Evolutionary conservation across 768 basidiomycete species (phyloP).

Genomic region (Amanita thiersii): DNA sequence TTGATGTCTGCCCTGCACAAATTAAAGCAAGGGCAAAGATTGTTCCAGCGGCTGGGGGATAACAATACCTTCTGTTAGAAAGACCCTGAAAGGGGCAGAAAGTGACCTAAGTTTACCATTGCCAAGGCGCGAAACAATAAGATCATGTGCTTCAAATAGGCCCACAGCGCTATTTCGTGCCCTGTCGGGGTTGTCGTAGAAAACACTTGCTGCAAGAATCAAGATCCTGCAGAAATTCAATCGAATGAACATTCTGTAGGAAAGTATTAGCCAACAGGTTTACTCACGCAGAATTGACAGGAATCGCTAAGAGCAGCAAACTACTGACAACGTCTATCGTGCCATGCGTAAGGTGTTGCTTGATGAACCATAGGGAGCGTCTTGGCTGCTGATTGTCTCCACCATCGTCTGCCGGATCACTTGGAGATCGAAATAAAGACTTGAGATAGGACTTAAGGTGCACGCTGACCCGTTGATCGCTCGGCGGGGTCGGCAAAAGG

Average conservation of each 20-base stretch:
- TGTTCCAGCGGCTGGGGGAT: constrained; percentile 44
- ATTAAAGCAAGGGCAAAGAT: constrained; percentile 73
- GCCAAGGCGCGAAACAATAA: constrained; percentile 51
- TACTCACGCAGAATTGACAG: constrained; percentile 64
- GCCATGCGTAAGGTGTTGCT: constrained; percentile 46
- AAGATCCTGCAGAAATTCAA: constrained; percentile 42
- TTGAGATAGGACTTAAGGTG: constrained; percentile 9
- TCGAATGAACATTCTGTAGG: background rate
- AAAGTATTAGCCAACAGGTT: background rate
- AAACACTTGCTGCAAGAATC: constrained; percentile 65
- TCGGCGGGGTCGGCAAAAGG: constrained; percentile 10
- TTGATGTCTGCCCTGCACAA: constrained; percentile 70
- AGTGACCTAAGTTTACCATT: constrained; percentile 27
- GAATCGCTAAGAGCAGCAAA: constrained; percentile 61
- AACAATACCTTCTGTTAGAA: background rate
- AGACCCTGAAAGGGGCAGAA: background rate
- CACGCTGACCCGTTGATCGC: too few species aligned
- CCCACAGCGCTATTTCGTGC: constrained; percentile 37
- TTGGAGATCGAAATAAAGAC: constrained; percentile 23
- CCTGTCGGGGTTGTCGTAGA: constrained; percentile 35
- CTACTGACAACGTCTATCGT: constrained; percentile 50
- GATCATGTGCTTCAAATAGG: constrained; percentile 63
- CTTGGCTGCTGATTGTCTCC: constrained; percentile 45
- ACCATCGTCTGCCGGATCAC: too few species aligned
- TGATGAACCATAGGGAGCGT: constrained; percentile 36